These are phyloP conservation scores for Picochlorum sp. DNA, from an alignment of 139 green algal species.

Conservation along the genomic window DNA sequence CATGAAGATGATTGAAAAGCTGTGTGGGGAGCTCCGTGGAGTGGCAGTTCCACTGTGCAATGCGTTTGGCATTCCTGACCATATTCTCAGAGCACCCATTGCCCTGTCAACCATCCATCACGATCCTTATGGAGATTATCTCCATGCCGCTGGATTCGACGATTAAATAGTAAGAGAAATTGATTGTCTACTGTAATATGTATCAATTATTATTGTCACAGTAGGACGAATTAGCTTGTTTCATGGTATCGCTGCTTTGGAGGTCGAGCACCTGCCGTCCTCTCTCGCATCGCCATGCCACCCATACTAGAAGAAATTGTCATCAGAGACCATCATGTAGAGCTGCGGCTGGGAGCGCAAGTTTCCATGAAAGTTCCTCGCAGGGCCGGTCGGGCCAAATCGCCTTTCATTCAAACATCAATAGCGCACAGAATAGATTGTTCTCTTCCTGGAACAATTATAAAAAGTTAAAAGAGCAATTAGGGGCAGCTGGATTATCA, in stretches of 20 bases:
- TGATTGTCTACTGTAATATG: too few relatives aligned
- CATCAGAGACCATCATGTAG: too few relatives aligned
- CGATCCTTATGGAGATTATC: conserved; percentile 33
- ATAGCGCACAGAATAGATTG: background rate
- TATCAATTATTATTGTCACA: too few relatives aligned
- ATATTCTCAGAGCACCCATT: conserved; percentile 77
- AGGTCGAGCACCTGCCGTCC: too few relatives aligned
- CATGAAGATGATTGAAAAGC: conserved; percentile 47
- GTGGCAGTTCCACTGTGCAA: conserved; percentile 60
- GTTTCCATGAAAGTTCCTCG: too few relatives aligned
- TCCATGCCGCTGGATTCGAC: conserved; percentile 12
- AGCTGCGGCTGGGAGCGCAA: too few relatives aligned
- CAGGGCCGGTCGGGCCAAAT: too few relatives aligned
- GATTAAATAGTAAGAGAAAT: background rate
- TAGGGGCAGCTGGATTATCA: conserved; percentile 33
- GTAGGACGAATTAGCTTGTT: too few relatives aligned
- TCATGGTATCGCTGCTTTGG: too few relatives aligned
- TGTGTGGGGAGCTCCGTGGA: conserved; percentile 52
- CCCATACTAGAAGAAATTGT: too few relatives aligned
- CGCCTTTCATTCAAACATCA: too few relatives aligned
- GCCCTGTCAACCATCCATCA: conserved; percentile 28
- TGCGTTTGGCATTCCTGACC: conserved; percentile 69
- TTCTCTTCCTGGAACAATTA: background rate
- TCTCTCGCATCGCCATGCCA: too few relatives aligned
- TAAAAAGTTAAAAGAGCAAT: background rate